Conservation (phyloP, 2,329 filamentous ascomycete genomes). For the Daldinia sp. region DNA sequence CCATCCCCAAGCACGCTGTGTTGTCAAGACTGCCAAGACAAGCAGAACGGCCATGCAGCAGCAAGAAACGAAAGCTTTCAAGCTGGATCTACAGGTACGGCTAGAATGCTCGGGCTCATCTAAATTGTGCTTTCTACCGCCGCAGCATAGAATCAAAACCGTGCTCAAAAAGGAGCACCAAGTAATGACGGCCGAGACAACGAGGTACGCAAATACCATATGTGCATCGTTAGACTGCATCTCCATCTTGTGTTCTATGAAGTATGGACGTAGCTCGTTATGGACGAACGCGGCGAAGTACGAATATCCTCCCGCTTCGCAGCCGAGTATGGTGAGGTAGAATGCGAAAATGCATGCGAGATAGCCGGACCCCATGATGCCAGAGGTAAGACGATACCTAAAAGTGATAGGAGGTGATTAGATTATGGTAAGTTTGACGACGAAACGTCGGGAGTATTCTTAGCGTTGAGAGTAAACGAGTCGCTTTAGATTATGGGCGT, state of each 20-base stretch:
- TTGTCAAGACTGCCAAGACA: not conserved
- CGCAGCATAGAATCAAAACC: not conserved
- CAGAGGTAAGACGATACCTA: not conserved
- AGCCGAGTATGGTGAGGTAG: not conserved
- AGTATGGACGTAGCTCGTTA: slow-evolving; percentile 23
- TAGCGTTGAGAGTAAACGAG: not conserved
- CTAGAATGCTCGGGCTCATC: not conserved
- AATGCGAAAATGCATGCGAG: not conserved
- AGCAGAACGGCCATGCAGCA: not conserved
- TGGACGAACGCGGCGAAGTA: slow-evolving; percentile 26
- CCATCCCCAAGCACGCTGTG: slow-evolving; percentile 8
- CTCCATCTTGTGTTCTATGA: slow-evolving; percentile 2
- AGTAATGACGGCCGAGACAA: slow-evolving; percentile 5
- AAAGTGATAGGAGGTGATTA: not conserved
- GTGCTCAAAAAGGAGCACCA: slow-evolving; percentile 1
- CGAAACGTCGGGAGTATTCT: not conserved
- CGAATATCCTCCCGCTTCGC: not conserved
- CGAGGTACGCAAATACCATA: slow-evolving; percentile 1
- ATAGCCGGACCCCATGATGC: not conserved
- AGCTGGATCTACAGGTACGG: not conserved
- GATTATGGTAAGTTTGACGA: not conserved
- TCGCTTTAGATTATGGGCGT: not conserved
- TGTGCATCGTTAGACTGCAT: not conserved
- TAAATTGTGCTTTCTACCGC: too few relatives aligned
- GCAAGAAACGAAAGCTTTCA: not conserved